Conservation (phyloP, 148 eudicot species). For the Arbutus unedo region DNA sequence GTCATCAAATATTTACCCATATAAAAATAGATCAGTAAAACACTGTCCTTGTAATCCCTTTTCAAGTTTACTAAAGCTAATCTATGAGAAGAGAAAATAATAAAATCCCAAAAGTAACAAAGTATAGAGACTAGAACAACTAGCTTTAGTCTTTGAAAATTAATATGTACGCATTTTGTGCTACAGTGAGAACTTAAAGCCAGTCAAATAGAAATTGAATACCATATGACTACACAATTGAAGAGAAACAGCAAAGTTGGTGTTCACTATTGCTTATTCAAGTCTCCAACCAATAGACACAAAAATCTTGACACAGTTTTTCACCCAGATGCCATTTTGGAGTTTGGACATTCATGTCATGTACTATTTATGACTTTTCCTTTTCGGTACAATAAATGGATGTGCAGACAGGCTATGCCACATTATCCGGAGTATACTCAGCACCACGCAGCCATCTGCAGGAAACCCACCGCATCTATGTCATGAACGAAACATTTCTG, state of each 20-base stretch:
- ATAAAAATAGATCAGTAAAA: background rate
- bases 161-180: background rate
- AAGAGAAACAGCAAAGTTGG: background rate
- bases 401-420: background rate
- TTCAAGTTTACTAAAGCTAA: background rate
- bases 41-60: background rate
- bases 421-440: no score
- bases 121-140: background rate
- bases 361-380: background rate
- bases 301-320: background rate
- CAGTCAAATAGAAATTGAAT: background rate
- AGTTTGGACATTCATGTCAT: background rate
- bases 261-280: background rate
- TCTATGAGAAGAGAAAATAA: background rate
- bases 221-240: background rate
- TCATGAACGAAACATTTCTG: no score
- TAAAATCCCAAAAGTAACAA: background rate
- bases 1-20: background rate
- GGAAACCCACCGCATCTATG: no score
- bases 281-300: background rate
- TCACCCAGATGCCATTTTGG: background rate
- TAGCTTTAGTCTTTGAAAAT: background rate
- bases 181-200: background rate
- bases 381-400: background rate
- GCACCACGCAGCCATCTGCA: no score